Base-by-base conservation (phyloP, 441 rosid genomes). In the Arabidopsis hybrid region DNA sequence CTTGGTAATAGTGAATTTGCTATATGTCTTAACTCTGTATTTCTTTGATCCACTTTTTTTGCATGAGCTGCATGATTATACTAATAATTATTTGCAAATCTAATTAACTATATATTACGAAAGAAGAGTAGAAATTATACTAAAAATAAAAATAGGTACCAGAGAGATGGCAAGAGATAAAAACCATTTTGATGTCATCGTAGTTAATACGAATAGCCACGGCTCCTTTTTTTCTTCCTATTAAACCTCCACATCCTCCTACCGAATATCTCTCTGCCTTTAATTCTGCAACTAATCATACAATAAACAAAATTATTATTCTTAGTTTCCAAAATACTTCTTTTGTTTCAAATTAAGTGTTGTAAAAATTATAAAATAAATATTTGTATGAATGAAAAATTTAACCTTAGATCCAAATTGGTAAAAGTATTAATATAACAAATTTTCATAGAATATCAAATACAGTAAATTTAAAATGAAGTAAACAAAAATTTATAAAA, bases 111-210 rank as follows among this genome's bases (percentile, higher is more conserved):
- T 51, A 13, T 11, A 2, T 43, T 42, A 42, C 42, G 6, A 5
- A 18, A 2, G 42, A 52, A 34, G 17, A 42, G 13, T 40, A 2
- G 2, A 1, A 0, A 45, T 13, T 4, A 57, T 26, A 4, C 26
- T 2, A 0, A 49, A 21, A 53, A 17, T 53, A 43, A 36, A 70
- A 7, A 47, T 31, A 21, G 8, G 64, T 80, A 90, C 95, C 89
- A 2, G 96, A 82, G 80, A 91, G 94, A 80, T 91, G 97, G 64
- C 91, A 88, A 60, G 97, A 79, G 79, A 86, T 84, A 78, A 85
- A 91, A 55, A 85, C 83, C 84, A 89, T 86, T 56, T 36, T 67
- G 57, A 87, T 79, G 43, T 87, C 94, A 76, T 85, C 83, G 70
- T 73, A 89, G 60, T 79, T 79, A 60, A 91, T 83, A 49, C 73